These are phyloP conservation scores for Magnusiomyces paraingens DNA, from an alignment of 1,139 yeast genomes.

Conservation along the genomic window DNA sequence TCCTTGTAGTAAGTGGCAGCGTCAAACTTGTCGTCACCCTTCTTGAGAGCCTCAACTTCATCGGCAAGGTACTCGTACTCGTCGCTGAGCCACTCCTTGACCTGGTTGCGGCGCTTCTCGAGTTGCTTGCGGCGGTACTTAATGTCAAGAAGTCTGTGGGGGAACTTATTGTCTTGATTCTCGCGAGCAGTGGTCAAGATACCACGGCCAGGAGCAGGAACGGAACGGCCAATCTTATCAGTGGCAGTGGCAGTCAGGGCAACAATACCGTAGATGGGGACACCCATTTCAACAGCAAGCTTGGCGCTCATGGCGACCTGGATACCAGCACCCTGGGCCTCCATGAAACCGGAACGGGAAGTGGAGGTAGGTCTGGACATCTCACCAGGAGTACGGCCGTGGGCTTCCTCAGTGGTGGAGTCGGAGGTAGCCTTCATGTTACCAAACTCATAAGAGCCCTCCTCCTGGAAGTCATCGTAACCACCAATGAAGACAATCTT, in stretches of 20 bases:
- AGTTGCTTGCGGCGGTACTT: conserved; percentile 93
- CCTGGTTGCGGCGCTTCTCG: conserved; percentile 67
- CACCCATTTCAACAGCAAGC: conserved; percentile 95
- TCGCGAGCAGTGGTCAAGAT: conserved; percentile 96
- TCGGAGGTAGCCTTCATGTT: conserved; percentile 98
- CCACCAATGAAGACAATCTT: conserved; percentile 97
- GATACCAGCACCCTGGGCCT: conserved; percentile 98
- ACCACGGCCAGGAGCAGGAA: conserved; percentile 99
- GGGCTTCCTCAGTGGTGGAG: conserved; percentile 76
- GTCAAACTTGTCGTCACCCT: conserved; percentile 57
- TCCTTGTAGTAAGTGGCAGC: conserved; percentile 58
- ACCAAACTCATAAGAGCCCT: conserved; percentile 95
- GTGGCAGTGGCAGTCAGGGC: conserved; percentile 96
- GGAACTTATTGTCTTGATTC: conserved; percentile 75
- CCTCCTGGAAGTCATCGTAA: conserved; percentile 98
- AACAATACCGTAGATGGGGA: conserved; percentile 92
- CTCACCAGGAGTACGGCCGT: conserved; percentile 96
- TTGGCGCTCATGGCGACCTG: conserved; percentile 95
- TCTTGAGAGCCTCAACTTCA: conserved; percentile 55
- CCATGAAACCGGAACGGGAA: conserved; percentile 97
- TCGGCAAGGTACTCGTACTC: conserved; percentile 69
- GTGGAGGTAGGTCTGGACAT: conserved; percentile 99
- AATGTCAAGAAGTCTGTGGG: conserved; percentile 77
- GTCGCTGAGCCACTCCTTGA: conserved; percentile 76
- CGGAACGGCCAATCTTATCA: conserved; percentile 97